Base-by-base conservation (phyloP, 2,329 filamentous ascomycete genomes). In the Gaeumannomyces tritici region DNA sequence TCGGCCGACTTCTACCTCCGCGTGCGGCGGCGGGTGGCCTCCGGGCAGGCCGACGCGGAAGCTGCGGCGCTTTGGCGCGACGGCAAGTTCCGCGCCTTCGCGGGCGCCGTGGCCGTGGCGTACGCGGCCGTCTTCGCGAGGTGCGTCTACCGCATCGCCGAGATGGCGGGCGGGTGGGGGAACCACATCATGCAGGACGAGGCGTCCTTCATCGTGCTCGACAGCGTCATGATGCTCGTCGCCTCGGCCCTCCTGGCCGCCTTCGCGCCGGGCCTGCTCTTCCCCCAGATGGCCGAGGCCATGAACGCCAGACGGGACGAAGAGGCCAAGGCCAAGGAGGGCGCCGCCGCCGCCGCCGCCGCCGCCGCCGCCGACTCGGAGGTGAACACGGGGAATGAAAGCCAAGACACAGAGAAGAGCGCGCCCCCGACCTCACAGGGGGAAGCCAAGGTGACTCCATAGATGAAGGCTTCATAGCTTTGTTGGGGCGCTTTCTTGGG, bases 161-260 rank as follows among this genome's bases (percentile, higher is more conserved):
- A 88, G 70, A 86, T 88, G 83, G 80, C 81, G 2, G 82, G 83
- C 29, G 85, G 85, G 26, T 88, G 84, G 84, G 82, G 81, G 12
- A 86, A 85, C 72, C 69, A 76, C 21, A 82, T 87, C 69, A 87
- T 88, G 83, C 82, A 84, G 66, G 79, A 58, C 29, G 56, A 58
- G 21, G 2, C 27, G 3, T 29, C 56, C 29, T 58, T 87, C 67
- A 77, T 86, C 64, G 78, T 83, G 15, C 77, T 87, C 54, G 85
- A 88, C 67, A 76, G 78, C 65, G 76, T 77, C 62, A 79, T 85
- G 70, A 74, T 85, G 61, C 70, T 83, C 29, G 72, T 85, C 63
- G 76, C 80, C 29, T 77, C 77, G 21, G 69, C 75, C 24, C 73
- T 83, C 26, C 75, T 86, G 47, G 80, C 82, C 7, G 70, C 73